Evolutionary conservation across 2,329 filamentous ascomycete genomes (phyloP).

Genomic region (Colletotrichum zoysiae): DNA sequence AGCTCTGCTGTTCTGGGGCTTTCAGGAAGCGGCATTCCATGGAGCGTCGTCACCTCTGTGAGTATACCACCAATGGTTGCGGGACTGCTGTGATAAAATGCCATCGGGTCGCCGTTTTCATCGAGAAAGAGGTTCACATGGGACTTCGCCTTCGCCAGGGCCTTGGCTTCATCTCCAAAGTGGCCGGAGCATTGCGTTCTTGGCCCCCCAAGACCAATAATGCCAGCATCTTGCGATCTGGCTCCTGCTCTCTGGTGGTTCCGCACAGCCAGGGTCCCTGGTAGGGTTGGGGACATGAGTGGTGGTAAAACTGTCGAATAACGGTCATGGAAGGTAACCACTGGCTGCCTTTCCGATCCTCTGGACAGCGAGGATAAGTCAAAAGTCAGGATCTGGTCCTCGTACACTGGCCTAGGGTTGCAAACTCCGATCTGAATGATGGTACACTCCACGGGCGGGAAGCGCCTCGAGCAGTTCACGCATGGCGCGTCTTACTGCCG

Average conservation of each 20-base stretch:
- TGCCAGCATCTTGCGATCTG: not conserved
- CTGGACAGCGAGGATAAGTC: constrained; percentile 26
- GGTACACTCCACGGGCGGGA: constrained; percentile 41
- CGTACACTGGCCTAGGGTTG: constrained; percentile 25
- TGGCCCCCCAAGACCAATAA: not conserved
- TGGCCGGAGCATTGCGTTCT: not conserved
- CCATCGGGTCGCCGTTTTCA: constrained; percentile 43
- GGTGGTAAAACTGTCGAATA: not conserved
- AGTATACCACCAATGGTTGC: constrained; percentile 43
- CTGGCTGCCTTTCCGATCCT: constrained; percentile 17
- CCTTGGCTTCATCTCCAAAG: not conserved
- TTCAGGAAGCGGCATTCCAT: constrained; percentile 45
- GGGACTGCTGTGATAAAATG: constrained; percentile 42
- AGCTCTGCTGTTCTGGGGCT: constrained; percentile 45
- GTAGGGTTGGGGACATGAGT: not conserved
- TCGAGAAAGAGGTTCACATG: constrained; percentile 40
- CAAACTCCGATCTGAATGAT: constrained; percentile 28
- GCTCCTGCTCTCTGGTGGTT: not conserved
- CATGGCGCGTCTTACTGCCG: constrained; percentile 29
- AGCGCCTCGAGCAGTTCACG: constrained; percentile 42
- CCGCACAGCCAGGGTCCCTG: not conserved
- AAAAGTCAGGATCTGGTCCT: constrained; percentile 37
- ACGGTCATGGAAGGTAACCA: not conserved
- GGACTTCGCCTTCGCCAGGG: not conserved
- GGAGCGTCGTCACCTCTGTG: constrained; percentile 54